These are phyloP conservation scores for Eutrema heterophyllum DNA, from an alignment of 345 rosid species.

Conservation along the genomic window DNA sequence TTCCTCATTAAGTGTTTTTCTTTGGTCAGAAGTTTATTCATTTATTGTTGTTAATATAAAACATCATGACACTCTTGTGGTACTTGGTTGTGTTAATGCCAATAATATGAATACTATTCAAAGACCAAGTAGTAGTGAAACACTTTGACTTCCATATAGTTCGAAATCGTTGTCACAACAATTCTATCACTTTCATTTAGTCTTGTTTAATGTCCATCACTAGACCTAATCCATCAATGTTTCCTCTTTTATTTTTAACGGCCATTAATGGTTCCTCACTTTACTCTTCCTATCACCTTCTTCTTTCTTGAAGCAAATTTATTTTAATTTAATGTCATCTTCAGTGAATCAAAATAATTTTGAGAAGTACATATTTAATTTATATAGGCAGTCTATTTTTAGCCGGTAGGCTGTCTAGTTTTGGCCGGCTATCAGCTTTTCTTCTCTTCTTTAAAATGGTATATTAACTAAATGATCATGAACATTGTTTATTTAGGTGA, in stretches of 20 bases:
- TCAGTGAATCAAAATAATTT: not conserved
- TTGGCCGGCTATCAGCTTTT: not conserved
- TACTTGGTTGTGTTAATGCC: not conserved
- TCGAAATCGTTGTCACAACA: not conserved
- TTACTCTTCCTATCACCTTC: not conserved
- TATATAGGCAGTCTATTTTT: not conserved
- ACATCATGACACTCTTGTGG: not conserved
- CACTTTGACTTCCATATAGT: conserved; percentile 13
- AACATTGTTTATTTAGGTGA: no score
- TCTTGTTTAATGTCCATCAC: conserved; percentile 9
- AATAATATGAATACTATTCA: no score
- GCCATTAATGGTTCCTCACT: conserved; percentile 4
- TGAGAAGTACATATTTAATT: not conserved
- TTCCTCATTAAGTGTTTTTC: no score
- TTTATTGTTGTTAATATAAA: no score
- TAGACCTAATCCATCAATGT: conserved; percentile 8
- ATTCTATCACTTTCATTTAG: conserved; percentile 11
- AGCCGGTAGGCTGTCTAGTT: not conserved
- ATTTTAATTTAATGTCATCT: not conserved
- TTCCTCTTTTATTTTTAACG: not conserved
- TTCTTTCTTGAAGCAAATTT: not conserved
- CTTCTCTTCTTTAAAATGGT: not conserved
- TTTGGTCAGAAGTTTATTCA: no score
- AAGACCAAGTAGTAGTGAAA: not conserved
- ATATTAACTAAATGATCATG: no score